These are phyloP conservation scores for Chlorophyllum brunneum DNA, from an alignment of 768 basidiomycete genomes.

Conservation along the genomic window DNA sequence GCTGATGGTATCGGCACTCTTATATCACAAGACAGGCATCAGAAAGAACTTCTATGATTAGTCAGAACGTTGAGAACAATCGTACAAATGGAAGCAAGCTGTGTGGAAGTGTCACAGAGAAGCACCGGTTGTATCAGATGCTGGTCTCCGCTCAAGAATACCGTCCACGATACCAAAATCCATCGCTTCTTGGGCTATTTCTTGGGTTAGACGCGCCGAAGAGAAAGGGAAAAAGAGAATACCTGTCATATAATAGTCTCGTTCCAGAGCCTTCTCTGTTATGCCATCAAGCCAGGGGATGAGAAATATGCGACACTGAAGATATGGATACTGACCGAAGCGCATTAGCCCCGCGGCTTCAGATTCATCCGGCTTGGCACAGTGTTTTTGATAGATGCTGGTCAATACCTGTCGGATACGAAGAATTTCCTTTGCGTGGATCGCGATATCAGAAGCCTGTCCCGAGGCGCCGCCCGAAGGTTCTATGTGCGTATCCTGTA, in stretches of 20 bases:
- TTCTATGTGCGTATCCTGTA: slow-evolving; percentile 45
- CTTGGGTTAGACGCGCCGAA: slow-evolving; percentile 18
- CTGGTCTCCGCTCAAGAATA: slow-evolving; percentile 71
- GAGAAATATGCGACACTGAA: slow-evolving; percentile 10
- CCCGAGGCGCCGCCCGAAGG: slow-evolving; percentile 96
- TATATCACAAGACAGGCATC: not conserved
- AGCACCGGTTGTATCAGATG: slow-evolving; percentile 33
- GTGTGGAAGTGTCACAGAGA: slow-evolving; percentile 9
- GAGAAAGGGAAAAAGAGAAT: slow-evolving; percentile 19
- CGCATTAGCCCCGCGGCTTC: slow-evolving; percentile 62
- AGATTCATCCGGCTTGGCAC: slow-evolving; percentile 62
- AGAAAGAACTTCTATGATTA: not conserved
- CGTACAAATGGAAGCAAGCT: slow-evolving; percentile 5
- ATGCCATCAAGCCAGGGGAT: slow-evolving; percentile 18
- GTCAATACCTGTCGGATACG: slow-evolving; percentile 83
- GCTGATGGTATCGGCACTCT: not conserved
- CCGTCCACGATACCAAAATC: slow-evolving; percentile 93
- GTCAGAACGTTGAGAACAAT: slow-evolving; percentile 2
- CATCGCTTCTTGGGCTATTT: slow-evolving; percentile 77
- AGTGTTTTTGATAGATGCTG: slow-evolving; percentile 86
- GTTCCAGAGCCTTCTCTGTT: slow-evolving; percentile 82
- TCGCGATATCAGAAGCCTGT: slow-evolving; percentile 96
- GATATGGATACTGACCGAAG: slow-evolving; percentile 57
- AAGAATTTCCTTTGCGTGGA: slow-evolving; percentile 94
- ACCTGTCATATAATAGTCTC: slow-evolving; percentile 97